Conservation (phyloP, 345 rosid species). For the Diplotaxis tenuifolia region DNA sequence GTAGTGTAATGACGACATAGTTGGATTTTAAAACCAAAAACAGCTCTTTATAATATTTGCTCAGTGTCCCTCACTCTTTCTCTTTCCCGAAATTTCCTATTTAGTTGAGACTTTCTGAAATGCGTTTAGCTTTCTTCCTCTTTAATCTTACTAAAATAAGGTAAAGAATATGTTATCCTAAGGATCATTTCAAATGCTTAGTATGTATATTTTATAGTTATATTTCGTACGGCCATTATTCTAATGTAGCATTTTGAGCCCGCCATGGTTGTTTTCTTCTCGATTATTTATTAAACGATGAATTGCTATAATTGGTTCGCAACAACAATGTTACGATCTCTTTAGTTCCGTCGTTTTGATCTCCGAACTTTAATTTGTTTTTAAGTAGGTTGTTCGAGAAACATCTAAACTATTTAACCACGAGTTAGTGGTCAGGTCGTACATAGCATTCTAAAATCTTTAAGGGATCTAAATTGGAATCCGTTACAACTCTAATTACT, state of each 20-base stretch:
- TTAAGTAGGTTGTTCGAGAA: neutral
- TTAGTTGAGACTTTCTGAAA: no score
- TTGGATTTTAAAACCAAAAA: no score
- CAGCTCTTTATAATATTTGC: no score
- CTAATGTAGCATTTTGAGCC: constrained; percentile 25
- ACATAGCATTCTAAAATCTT: no score
- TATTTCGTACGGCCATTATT: constrained; percentile 13
- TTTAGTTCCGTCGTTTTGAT: constrained; percentile 1
- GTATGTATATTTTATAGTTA: constrained; percentile 1
- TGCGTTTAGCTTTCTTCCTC: no score
- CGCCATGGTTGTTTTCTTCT: constrained; percentile 10
- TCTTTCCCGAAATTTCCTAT: no score
- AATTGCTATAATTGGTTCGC: constrained; percentile 23
- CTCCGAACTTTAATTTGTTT: neutral
- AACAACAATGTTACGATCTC: neutral
- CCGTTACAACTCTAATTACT: no score
- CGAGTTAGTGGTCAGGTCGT: no score
- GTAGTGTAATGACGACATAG: no score
- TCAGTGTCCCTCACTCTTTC: no score
- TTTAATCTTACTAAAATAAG: constrained; percentile 26
- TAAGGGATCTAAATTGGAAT: no score
- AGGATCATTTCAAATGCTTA: neutral
- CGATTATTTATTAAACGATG: neutral
- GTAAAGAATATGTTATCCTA: neutral
- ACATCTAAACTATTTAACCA: neutral